These are phyloP conservation scores for Tuctoria greenei DNA, from an alignment of 176 grass and related monocot genomes.

Conservation along the genomic window DNA sequence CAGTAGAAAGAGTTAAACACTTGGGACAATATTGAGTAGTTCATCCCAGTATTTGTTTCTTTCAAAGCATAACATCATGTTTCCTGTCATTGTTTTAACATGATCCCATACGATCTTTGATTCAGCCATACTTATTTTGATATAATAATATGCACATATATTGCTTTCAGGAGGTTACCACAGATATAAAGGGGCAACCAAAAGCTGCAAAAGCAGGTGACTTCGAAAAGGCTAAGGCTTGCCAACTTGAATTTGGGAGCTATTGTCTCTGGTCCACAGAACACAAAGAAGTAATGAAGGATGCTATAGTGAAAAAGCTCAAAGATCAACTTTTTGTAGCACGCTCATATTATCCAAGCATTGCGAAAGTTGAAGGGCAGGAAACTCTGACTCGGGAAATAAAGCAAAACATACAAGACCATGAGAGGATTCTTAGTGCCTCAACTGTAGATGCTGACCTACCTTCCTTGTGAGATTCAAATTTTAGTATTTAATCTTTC, in stretches of 20 bases:
- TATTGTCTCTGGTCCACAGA: conserved; percentile 95
- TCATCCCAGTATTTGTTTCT: neutral
- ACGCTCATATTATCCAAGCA: conserved; percentile 70
- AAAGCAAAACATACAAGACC: conserved; percentile 76
- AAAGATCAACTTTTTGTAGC: conserved; percentile 82
- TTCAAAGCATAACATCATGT: neutral
- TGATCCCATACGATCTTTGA: neutral
- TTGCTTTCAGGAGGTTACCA: conserved; percentile 47
- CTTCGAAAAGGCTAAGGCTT: conserved; percentile 46
- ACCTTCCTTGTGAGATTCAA: conserved; percentile 66
- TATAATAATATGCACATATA: conserved; percentile 27
- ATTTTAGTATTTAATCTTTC: neutral
- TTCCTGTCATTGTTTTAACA: neutral
- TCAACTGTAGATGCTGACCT: conserved; percentile 81
- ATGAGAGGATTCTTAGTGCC: conserved; percentile 70
- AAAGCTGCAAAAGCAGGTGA: conserved; percentile 53
- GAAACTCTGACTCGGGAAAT: conserved; percentile 56
- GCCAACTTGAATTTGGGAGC: conserved; percentile 88
- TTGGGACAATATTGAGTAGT: conserved; percentile 20
- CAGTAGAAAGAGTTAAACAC: neutral
- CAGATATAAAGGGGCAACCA: conserved; percentile 30
- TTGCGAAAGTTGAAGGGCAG: conserved; percentile 65
- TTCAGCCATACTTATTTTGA: conserved; percentile 18
- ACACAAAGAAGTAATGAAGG: conserved; percentile 74
- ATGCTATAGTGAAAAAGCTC: conserved; percentile 56